A percentile compares a stretch with the other conserved stretches of the same genome.
phyloP scores from a whole-genome alignment of 2,329 filamentous ascomycete species.

The Pyrenochaeta sp. region DNA sequence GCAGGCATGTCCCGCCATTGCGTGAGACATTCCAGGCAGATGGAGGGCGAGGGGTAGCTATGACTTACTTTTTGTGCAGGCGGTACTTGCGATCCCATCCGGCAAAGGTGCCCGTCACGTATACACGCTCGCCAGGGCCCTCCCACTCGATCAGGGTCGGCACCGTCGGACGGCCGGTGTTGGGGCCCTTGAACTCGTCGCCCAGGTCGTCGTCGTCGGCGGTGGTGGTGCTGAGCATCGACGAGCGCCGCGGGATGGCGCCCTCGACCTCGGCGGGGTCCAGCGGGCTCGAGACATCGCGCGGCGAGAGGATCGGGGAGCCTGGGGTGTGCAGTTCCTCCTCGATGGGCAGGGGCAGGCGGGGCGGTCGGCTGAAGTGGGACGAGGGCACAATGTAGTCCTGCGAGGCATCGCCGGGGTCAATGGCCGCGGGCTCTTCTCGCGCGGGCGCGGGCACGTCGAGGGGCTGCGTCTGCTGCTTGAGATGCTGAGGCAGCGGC shows the following conservation, averaged over 20 bases:
- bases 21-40: conserved; percentile 14
- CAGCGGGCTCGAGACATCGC: conserved; percentile 63
- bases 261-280: conserved; percentile 56
- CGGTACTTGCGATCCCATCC: conserved; percentile 96
- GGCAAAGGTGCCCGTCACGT: conserved; percentile 96
- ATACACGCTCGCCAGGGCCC: conserved; percentile 83
- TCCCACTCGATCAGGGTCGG: conserved; percentile 88
- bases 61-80: conserved; percentile 79
- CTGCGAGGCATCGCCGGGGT: conserved; percentile 36
- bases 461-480: conserved; percentile 50
- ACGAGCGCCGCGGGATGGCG: conserved; percentile 62
- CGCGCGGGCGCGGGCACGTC: conserved; percentile 42
- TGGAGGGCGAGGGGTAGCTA: neutral
- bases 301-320: conserved; percentile 82
- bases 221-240: conserved; percentile 63
- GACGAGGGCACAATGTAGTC: conserved; percentile 50
- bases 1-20: conserved; percentile 8
- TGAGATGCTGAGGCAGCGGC: no score
- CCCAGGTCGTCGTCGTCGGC: conserved; percentile 70
- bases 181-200: conserved; percentile 72
- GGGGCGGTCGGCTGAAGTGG: conserved; percentile 74
- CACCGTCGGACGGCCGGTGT: conserved; percentile 75
- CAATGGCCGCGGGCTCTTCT: conserved; percentile 28
- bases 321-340: conserved; percentile 89
- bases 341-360: conserved; percentile 90